These are phyloP conservation scores for Neopestalotiopsis sp. DNA, from an alignment of 2,329 filamentous ascomycete genomes.

Conservation along the genomic window DNA sequence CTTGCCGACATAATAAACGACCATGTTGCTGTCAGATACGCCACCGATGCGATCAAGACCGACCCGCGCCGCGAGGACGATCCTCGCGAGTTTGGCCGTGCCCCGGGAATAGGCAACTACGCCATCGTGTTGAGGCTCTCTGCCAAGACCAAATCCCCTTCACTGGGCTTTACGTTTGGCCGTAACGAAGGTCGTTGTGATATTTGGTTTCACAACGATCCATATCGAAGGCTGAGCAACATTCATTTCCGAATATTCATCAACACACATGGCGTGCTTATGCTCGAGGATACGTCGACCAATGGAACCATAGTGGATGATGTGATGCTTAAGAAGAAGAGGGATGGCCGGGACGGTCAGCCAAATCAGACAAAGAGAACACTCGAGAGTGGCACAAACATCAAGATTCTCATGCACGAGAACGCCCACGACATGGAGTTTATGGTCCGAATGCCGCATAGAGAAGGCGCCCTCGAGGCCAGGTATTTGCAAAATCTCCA, in stretches of 20 bases:
- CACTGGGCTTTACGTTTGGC: conserved; percentile 84
- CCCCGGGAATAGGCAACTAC: conserved; percentile 57
- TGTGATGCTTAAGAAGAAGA: conserved; percentile 62
- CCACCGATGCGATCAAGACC: conserved; percentile 55
- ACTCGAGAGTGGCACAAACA: conserved; percentile 73
- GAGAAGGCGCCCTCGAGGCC: conserved; percentile 68
- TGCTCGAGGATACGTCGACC: conserved; percentile 94
- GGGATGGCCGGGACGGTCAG: conserved; percentile 34
- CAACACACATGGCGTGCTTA: conserved; percentile 83
- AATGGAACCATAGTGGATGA: conserved; percentile 92
- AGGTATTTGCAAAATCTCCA: conserved; percentile 73
- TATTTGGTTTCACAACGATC: conserved; percentile 69
- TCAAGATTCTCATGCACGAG: conserved; percentile 68
- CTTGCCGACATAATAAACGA: conserved; percentile 54
- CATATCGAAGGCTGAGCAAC: conserved; percentile 81
- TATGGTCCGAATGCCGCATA: conserved; percentile 81
- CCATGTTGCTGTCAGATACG: conserved; percentile 55
- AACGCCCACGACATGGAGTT: conserved; percentile 72
- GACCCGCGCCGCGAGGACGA: conserved; percentile 59
- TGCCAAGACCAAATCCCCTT: conserved; percentile 69
- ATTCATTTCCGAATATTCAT: conserved; percentile 95
- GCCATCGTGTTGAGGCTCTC: conserved; percentile 86
- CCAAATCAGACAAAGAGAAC: conserved; percentile 58
- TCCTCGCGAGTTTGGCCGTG: conserved; percentile 56
- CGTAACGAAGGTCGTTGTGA: conserved; percentile 77